Base-by-base conservation (phyloP, 106 monocot genomes). In the Gastrodia elata region DNA sequence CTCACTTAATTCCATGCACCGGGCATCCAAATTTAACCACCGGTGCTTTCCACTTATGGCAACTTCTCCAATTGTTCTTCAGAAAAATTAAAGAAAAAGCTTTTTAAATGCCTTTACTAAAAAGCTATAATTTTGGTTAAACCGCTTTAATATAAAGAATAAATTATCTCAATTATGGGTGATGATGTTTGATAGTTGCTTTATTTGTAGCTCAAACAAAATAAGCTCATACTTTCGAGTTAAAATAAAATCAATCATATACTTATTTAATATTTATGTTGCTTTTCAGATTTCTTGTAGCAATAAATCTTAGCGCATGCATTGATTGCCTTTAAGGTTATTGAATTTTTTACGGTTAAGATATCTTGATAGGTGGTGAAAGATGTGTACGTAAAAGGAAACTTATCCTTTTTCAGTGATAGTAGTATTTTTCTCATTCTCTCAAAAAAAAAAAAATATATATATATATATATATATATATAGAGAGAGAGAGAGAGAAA, bases 31-130 rank as follows among this genome's bases (percentile, higher is more conserved):
- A 69, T 39, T 40, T 9, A 69, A 40, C 69, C 69, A 69, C 69
- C 40, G 20, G 69, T 40, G n/a, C 18, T 40, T 69, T 39, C 69
- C 69, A 69, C 69, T 69, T 69, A 69, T 0, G 40, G 69, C 69
- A 22, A 40, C 24, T 69, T 69, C 69, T 26, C 69, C 69, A 39
- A 69, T 69, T 9, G 16, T 69, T 69, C 69, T 72, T 48, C 71
- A 34, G 32, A 46, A 72, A 26, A 49, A 33, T 30, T 2, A 14
- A 35, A 30, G 15, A 32, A 72, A 72, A 46, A 0, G 25, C 4
- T 26, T 33, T n/a, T 48, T 72, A 42, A 30, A 48, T 32, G 32
- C 70, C 70, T 3, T 41, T 41, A 61, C 61, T n/a, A n/a, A n/a
- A 61, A 32, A 3, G 27, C 61, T 61, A 61, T 61, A 2, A 11